phyloP scores from a whole-genome alignment of 371 early-diverging fungal species.

The Dichotomocladium elegans region DNA sequence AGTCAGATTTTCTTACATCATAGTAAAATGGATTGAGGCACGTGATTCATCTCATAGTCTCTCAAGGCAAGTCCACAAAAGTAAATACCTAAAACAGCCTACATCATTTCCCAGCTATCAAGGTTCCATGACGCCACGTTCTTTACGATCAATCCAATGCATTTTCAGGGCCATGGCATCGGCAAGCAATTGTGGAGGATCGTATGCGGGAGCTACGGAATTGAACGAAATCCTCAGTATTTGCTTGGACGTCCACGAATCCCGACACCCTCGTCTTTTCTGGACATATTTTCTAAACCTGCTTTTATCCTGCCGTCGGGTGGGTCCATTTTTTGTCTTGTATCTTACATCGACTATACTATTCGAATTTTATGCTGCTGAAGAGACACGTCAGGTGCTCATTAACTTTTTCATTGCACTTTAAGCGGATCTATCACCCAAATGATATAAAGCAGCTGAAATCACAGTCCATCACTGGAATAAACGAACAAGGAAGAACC shows the following conservation, averaged over 20 bases:
- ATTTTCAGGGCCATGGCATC: neutral
- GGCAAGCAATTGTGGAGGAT: neutral
- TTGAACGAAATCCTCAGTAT: neutral
- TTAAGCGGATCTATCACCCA: neutral
- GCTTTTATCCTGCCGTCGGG: neutral
- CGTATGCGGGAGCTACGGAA: neutral
- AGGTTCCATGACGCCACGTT: neutral
- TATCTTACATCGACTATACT: neutral
- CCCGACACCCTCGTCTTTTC: neutral
- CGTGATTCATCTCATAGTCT: too few species aligned
- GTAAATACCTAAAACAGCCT: too few species aligned
- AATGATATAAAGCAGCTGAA: too few species aligned
- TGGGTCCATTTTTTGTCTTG: neutral
- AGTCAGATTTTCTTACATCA: too few species aligned
- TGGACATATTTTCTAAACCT: neutral
- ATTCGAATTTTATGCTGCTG: constrained; percentile 51
- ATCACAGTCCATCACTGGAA: too few species aligned
- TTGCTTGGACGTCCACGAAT: neutral
- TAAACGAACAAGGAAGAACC: too few species aligned
- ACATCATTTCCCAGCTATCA: too few species aligned
- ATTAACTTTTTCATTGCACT: neutral
- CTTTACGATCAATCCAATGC: neutral
- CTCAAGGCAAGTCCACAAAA: too few species aligned
- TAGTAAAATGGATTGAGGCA: too few species aligned
- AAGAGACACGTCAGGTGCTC: constrained; percentile 90